Evolutionary conservation across 1,139 yeast genomes (phyloP), one percentile per base, ranked within the genome.

Genomic region (Candida gigantensis): DNA sequence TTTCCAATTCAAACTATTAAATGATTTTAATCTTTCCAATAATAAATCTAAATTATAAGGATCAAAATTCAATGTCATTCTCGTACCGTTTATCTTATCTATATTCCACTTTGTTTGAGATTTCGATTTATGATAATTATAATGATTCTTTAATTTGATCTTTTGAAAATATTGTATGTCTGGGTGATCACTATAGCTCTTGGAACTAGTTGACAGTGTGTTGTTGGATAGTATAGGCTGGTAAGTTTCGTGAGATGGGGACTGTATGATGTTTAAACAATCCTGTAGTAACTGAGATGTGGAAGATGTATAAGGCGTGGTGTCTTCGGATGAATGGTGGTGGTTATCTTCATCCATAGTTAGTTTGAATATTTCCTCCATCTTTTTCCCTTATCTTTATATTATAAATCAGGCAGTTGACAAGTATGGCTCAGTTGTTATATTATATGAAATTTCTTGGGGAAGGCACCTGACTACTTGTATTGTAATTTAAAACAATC

Each of bases 141-240:
- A 69, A 43, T 68, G 74, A 46, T 68, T 60, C 35, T 61, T 61
- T 5, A 52, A 41, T 43, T 69, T 68, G 13, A 69, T 58, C 16
- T 51, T 49, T 32, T 60, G 62, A 44, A 69, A 69, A 50, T 59
- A 67, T 45, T 62, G 68, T 34, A 68, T 59, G 44, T 66, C 72
- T 2, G 74, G 72, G 44, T 69, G 71, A 9, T 48, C 50, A 18
- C 40, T 33, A 31, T 46, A 55, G 20, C 44, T 46, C 23, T 30
- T 39, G 3, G 10, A 13, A 15, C 20, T 21, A 11, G 24, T 24
- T 8, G 32, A n/a, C n/a, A 11, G 5, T 24, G 17, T 10, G 12
- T 16, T 34, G 15, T 15, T 31, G 24, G 28, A 29, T 32, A 3
- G 43, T 38, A 34, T 51, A 51, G 10, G 38, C 26, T 16, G 48